phyloP scores from a whole-genome alignment of 2,329 filamentous ascomycete species.

The Neofusicoccum laricinum region DNA sequence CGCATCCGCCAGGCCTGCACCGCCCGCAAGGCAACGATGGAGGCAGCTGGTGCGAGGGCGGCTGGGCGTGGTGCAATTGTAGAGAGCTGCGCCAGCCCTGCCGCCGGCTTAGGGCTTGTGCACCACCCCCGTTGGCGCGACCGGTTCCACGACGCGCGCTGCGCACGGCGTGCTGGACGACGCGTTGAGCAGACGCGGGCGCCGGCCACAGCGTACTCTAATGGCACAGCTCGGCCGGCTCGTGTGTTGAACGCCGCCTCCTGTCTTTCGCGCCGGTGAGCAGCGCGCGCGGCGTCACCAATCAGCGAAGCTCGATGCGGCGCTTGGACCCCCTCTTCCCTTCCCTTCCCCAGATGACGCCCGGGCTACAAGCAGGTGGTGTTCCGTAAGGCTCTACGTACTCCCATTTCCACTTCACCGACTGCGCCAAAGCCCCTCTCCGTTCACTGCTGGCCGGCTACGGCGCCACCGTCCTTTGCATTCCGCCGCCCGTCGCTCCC shows the following conservation, averaged over 20 bases:
- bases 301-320: no score
- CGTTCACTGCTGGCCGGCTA: neutral
- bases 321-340: no score
- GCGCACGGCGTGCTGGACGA: neutral
- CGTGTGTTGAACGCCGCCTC: neutral
- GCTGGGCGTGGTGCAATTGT: neutral
- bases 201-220: no score
- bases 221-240: neutral
- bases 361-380: neutral
- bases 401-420: slow-evolving; percentile 2
- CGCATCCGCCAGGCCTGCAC: neutral
- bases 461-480: slow-evolving; percentile 8
- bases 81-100: neutral
- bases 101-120: no score
- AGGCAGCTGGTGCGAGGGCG: neutral
- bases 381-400: neutral
- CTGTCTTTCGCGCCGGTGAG: slow-evolving; percentile 1
- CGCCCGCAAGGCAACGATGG: neutral
- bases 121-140: neutral
- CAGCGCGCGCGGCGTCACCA: neutral
- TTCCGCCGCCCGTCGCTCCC: neutral
- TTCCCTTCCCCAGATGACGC: neutral
- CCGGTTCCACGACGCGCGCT: neutral
- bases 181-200: no score
- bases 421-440: slow-evolving; percentile 8